Conservation (phyloP, 2,329 filamentous ascomycete genomes). For the Xylariaceae sp. region DNA sequence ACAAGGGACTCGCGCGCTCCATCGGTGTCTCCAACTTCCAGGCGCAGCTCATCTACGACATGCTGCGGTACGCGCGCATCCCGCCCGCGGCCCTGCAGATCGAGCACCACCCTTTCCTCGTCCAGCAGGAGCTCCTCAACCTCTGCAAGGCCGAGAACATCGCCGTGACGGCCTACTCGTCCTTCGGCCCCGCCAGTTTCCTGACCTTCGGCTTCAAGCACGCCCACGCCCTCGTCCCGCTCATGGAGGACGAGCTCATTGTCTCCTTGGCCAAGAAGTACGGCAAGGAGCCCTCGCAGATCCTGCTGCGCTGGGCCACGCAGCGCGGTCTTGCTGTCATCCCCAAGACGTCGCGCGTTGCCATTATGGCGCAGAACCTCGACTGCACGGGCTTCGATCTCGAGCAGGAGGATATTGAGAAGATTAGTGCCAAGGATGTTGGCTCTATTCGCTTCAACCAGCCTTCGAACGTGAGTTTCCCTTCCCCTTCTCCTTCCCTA, state of each 20-base stretch:
- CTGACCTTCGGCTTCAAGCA: slow-evolving; percentile 68
- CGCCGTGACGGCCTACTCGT: slow-evolving; percentile 75
- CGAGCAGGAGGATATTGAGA: slow-evolving; percentile 58
- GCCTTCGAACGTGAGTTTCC: slow-evolving; percentile 58
- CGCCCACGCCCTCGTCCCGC: slow-evolving; percentile 58
- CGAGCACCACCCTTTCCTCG: slow-evolving; percentile 86
- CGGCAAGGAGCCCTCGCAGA: slow-evolving; percentile 69
- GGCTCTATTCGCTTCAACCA: slow-evolving; percentile 68
- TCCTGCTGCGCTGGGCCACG: slow-evolving; percentile 81
- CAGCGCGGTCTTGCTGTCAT: slow-evolving; percentile 78
- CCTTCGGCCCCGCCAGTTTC: slow-evolving; percentile 75
- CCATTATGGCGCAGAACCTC: slow-evolving; percentile 59
- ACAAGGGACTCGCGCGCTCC: slow-evolving; percentile 60
- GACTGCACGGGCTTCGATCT: slow-evolving; percentile 63
- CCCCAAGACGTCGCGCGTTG: slow-evolving; percentile 62
- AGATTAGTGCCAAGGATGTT: slow-evolving; percentile 60
- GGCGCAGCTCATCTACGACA: slow-evolving; percentile 69
- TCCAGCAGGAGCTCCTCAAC: slow-evolving; percentile 65
- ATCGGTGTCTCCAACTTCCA: slow-evolving; percentile 85
- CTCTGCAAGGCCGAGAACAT: slow-evolving; percentile 67
- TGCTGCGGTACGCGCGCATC: slow-evolving; percentile 71
- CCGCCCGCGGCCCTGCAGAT: slow-evolving; percentile 75
- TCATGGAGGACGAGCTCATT: slow-evolving; percentile 66
- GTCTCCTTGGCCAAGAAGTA: slow-evolving; percentile 63
- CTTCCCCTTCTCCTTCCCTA: slow-evolving; percentile 18